Evolutionary conservation across 1,284 basidiomycete genomes (phyloP).

Genomic region (Leccinum angustisporum): DNA sequence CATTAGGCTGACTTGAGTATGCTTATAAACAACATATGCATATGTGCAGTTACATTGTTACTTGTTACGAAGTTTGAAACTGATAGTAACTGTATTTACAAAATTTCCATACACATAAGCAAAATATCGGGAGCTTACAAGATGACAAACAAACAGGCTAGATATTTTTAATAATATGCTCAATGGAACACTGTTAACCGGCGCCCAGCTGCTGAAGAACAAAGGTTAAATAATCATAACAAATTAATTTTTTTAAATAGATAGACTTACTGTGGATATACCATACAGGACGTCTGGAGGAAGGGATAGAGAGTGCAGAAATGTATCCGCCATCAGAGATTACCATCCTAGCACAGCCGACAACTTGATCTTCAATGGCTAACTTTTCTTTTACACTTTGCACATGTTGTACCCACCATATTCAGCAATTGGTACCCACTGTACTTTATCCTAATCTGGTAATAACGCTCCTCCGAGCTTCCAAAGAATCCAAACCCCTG

Average conservation of each 20-base stretch:
- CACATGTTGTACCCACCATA: background rate
- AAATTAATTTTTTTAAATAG: background rate
- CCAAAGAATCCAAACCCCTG: too few species aligned
- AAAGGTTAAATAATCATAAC: background rate
- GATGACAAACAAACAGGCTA: too few species aligned
- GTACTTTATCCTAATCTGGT: too few species aligned
- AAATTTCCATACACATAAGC: too few species aligned
- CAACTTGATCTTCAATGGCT: background rate
- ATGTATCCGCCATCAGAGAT: background rate
- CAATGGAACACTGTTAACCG: background rate
- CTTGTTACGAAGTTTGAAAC: too few species aligned
- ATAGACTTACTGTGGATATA: background rate
- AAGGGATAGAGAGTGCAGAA: background rate
- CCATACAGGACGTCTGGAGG: background rate
- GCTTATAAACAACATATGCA: too few species aligned
- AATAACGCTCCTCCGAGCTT: too few species aligned
- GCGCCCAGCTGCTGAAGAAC: background rate
- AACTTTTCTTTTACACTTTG: background rate
- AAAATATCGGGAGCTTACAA: too few species aligned
- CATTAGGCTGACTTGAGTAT: background rate
- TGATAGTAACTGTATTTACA: too few species aligned
- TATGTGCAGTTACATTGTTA: too few species aligned
- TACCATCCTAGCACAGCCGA: background rate
- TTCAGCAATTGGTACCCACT: too few species aligned
- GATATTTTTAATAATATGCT: background rate